A percentile compares a stretch with the other conserved stretches of the same genome.
Evolutionary conservation across 768 basidiomycete species (phyloP).

Genomic region (Termitomyces sp.): DNA sequence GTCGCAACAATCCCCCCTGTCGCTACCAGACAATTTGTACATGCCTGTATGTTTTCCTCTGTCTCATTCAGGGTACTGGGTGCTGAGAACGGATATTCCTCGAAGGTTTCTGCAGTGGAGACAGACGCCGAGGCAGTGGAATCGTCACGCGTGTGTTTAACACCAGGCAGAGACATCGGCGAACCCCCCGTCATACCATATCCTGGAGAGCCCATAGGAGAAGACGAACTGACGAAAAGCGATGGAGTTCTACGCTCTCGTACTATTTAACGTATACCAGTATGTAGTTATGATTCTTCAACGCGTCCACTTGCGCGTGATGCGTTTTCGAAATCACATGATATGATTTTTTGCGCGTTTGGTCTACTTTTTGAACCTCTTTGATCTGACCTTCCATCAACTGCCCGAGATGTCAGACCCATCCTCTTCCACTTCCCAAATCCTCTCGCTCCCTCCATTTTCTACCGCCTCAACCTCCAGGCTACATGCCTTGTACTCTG

Average conservation of each 20-base stretch:
- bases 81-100: not conserved
- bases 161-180: conserved; percentile 12
- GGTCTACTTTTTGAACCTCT: not conserved
- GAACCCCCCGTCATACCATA: not conserved
- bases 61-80: not conserved
- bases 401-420: conserved; percentile 11
- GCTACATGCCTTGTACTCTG: conserved; percentile 82
- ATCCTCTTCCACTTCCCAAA: conserved; percentile 1
- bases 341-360: not conserved
- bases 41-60: conserved; percentile 7
- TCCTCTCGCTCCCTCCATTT: conserved; percentile 41
- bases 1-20: conserved; percentile 4
- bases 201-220: not conserved
- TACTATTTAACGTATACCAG: not conserved
- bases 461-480: conserved; percentile 47
- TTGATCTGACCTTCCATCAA: not conserved
- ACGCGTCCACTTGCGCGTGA: not conserved
- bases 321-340: conserved; percentile 4
- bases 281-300: too few relatives aligned
- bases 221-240: not conserved
- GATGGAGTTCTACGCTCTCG: not conserved
- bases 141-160: conserved; percentile 18
- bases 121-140: conserved; percentile 18
- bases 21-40: conserved; percentile 13
- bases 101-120: conserved; percentile 5